Evolutionary conservation across 169 alveolate genomes (phyloP), one percentile per base, ranked within the genome.

Genomic region (Plasmodium knowlesi): DNA sequence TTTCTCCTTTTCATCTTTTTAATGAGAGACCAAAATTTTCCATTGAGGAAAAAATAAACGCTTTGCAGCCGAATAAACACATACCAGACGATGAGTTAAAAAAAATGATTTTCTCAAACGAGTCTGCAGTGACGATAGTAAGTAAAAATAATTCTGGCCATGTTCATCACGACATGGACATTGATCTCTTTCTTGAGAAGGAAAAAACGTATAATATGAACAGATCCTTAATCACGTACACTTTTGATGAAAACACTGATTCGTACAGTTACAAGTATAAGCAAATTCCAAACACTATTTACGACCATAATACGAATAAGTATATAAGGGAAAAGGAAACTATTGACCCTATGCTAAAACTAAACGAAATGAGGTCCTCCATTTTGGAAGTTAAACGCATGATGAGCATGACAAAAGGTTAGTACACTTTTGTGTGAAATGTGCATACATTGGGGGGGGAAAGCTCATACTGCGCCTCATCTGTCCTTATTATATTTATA

Each of bases 321-420:
- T 91, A 91, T 61, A 82, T 91, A 37, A 86, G 97, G 30, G 96
- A 93, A 41, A 86, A 92, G n/a, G 95, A 94, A 41, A 94, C 96
- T 4, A 86, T 95, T 67, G 97, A 96, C 82, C 97, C 97, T 1
- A 80, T 91, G 89, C 57, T 96, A 39, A 93, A 93, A 84, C 84
- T 96, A 5, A 96, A 96, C 41, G 95, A 94, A 81, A 86, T 96
- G 94, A 76, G 97, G 14, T 95, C 96, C n/a, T 95, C 94, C 72
- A 95, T 96, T 32, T 88, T 96, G 72, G 96, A 95, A 67, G 95
- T 94, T 43, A 95, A 95, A 34, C 73, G 97, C 16, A 96, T 95
- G 97, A 95, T 96, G 84, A 95, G 96, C 88, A 96, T 96, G 97
- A 95, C 97, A 10, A 96, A 95, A 61, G 97, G 95, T 91, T 57